Evolutionary conservation across 345 rosid genomes (phyloP), one percentile per base, ranked within the genome.

Genomic region (Combretum micranthum): DNA sequence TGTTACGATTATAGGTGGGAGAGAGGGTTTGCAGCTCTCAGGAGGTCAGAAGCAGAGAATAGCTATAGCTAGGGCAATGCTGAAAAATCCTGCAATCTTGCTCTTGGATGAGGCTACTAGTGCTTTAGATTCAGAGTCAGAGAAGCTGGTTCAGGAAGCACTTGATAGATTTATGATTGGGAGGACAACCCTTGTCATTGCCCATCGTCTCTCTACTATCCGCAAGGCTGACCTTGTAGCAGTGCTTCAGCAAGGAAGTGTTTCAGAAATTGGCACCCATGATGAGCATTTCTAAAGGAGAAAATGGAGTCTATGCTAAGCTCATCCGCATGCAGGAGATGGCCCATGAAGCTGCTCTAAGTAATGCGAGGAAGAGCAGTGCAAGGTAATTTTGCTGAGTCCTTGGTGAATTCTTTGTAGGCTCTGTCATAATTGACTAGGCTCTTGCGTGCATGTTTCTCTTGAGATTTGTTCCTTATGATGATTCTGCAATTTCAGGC

Each of bases 21-120:
- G 98, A 92, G 68, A 92, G 98, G 69, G 98, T 46, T 55, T 92
- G 61, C 98, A 92, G 68, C 84, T 92, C 8, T 92, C 98, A 4
- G 98, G 98, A 67, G 98, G 98, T 47, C 98, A 92, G 75, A 92
- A 88, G 80, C 98, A 92, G 72, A 76, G 98, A 69, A 81, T 92
- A 62, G 98, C 98, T 13, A 92, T 92, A 32, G 98, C 98, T 13
- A 78, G 98, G 74, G 98, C 98, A 0, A 92, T 92, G 98, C 80
- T 92, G 50, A 92, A 92, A 69, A 92, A 92, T 64, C 96, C 98
- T 0, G 98, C 98, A 17, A 92, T 92, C 58, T 72, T 92, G 67
- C 81, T 92, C 0, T 72, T 92, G 49, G 98, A 92, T 20, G 98
- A 92, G 74, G 98, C 98, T 13, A 92, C 98, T 13, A 92, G 98